A percentile compares a stretch with the other conserved stretches of the same genome.
These are phyloP conservation scores for Akanthomyces dipterigenus DNA, from an alignment of 2,329 filamentous ascomycete species.

Conservation along the genomic window DNA sequence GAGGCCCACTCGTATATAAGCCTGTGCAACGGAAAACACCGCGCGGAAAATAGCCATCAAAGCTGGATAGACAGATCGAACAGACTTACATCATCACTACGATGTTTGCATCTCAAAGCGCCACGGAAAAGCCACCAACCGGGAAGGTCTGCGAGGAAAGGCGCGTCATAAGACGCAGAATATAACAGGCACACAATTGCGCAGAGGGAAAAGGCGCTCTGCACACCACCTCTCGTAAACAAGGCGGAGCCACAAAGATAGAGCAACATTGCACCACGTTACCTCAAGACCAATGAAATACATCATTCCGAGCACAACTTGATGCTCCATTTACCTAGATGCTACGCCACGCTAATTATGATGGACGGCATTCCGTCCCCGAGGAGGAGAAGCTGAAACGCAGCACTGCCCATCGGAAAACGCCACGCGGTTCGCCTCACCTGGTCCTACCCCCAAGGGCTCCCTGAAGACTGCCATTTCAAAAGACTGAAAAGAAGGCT, in stretches of 20 bases:
- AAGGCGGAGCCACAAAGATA: conserved; percentile 3
- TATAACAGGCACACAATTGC: neutral
- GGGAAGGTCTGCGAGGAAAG: neutral
- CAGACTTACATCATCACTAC: neutral
- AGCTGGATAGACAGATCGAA: neutral
- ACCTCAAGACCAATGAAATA: neutral
- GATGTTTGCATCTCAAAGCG: neutral
- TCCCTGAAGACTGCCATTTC: neutral
- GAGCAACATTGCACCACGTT: neutral
- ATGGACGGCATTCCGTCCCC: neutral
- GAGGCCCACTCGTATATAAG: neutral
- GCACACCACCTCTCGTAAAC: neutral
- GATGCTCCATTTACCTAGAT: neutral
- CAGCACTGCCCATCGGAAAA: neutral
- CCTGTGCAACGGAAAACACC: neutral
- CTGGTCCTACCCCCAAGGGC: neutral
- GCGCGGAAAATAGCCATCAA: neutral
- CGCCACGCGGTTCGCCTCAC: conserved; percentile 9
- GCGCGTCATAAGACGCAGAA: neutral
- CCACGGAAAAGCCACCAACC: neutral
- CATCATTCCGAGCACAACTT: neutral
- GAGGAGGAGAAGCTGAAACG: neutral
- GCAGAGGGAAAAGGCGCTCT: neutral
- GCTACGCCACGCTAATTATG: neutral
- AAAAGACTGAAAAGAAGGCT: neutral